Conservation (phyloP, 176 grass and related monocot species). For the Bothriochloa decipiens region DNA sequence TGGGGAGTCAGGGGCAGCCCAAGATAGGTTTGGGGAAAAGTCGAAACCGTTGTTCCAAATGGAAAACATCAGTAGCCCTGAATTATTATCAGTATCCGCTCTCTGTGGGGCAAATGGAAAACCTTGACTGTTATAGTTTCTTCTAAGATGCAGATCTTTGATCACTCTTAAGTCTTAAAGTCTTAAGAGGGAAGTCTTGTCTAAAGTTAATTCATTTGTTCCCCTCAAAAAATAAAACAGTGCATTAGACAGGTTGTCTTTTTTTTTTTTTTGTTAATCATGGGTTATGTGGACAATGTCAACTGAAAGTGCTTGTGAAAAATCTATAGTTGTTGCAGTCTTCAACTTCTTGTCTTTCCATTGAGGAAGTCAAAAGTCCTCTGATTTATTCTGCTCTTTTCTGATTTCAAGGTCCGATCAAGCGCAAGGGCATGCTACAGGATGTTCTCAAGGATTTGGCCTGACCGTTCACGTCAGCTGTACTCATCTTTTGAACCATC, state of each 20-base stretch:
- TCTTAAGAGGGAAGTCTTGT: constrained; percentile 12
- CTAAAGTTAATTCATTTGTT: background rate
- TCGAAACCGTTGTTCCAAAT: too few relatives aligned
- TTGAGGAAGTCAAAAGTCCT: background rate
- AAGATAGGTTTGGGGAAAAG: too few relatives aligned
- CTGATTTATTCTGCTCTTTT: background rate
- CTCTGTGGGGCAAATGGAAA: background rate
- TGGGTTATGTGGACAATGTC: background rate
- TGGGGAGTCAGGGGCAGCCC: too few relatives aligned
- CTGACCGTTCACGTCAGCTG: constrained; percentile 65
- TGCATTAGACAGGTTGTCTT: background rate
- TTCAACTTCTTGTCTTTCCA: constrained; percentile 1
- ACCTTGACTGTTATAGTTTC: background rate
- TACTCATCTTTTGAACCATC: constrained; percentile 89
- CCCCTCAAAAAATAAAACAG: background rate
- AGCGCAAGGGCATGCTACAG: constrained; percentile 84
- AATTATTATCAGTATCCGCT: background rate
- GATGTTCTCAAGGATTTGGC: constrained; percentile 89
- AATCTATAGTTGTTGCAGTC: background rate
- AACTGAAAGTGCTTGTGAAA: background rate
- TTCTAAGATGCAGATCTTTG: constrained; percentile 5
- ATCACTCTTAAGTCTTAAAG: constrained; percentile 4
- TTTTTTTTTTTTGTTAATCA: constrained; percentile 18
- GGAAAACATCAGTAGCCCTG: too few relatives aligned
- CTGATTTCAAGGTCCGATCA: constrained; percentile 66